Conservation (phyloP, 768 basidiomycete species). For the Sporobolomyces pararoseus region DNA sequence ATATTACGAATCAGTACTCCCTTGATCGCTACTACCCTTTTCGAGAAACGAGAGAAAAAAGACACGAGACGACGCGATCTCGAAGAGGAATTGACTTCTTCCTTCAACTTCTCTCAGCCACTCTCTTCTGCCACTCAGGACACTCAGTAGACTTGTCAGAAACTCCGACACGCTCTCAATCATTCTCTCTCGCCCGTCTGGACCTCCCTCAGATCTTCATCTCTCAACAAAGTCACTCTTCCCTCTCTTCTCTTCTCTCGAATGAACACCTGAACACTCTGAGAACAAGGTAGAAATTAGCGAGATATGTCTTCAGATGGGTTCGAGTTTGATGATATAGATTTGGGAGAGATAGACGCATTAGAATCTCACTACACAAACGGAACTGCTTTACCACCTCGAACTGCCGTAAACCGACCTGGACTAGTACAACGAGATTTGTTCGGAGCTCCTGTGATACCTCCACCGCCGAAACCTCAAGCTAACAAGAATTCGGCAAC, state of each 20-base stretch:
- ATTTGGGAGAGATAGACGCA: conserved; percentile 40
- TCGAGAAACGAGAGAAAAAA: no score
- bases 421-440: conserved; percentile 34
- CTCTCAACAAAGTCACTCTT: conserved; percentile 15
- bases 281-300: background rate
- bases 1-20: no score
- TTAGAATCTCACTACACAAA: conserved; percentile 27
- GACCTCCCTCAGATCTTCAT: background rate
- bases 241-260: background rate
- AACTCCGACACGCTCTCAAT: background rate
- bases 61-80: no score
- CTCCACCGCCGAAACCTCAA: background rate
- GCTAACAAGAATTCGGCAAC: conserved; percentile 4
- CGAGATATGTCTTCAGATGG: conserved; percentile 22
- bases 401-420: conserved; percentile 24
- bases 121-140: no score
- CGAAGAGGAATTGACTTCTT: no score
- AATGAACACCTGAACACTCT: background rate
- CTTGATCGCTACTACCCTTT: no score
- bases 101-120: no score
- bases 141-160: background rate
- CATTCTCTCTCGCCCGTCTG: background rate
- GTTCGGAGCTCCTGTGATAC: conserved; percentile 16
- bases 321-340: conserved; percentile 39
- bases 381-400: conserved; percentile 19